Conservation (phyloP, 495 filamentous ascomycete species). For the Acidiella bohemica region DNA sequence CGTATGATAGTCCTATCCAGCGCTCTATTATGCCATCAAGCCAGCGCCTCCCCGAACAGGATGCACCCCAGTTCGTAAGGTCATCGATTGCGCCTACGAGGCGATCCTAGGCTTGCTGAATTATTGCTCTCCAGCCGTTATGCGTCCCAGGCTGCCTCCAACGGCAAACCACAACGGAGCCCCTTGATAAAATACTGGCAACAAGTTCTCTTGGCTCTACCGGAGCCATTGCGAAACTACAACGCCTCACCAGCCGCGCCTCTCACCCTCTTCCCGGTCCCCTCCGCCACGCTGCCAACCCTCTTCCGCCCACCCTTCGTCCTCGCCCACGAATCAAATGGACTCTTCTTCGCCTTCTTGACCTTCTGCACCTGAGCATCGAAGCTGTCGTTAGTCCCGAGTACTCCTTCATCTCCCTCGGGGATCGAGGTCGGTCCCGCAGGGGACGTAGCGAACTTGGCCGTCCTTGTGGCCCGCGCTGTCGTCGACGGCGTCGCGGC, state of each 20-base stretch:
- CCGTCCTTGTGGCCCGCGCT: slow-evolving; percentile 4
- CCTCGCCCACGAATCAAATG: slow-evolving; percentile 20
- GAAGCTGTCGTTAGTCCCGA: not conserved
- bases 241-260: slow-evolving; percentile 1
- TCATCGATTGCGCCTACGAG: too few relatives aligned
- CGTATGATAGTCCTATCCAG: too few relatives aligned
- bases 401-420: slow-evolving; percentile 5
- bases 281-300: slow-evolving; percentile 6
- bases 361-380: not conserved
- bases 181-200: too few relatives aligned
- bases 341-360: slow-evolving; percentile 11
- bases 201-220: too few relatives aligned
- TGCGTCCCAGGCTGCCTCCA: too few relatives aligned
- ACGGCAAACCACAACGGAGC: too few relatives aligned
- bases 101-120: too few relatives aligned
- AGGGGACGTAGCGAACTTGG: not conserved
- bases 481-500: slow-evolving; percentile 10
- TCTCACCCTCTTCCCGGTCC: slow-evolving; percentile 15
- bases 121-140: too few relatives aligned
- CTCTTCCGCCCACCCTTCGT: slow-evolving; percentile 17
- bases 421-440: not conserved
- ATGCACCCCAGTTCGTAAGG: too few relatives aligned
- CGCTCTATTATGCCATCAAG: too few relatives aligned
- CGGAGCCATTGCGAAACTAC: too few relatives aligned
- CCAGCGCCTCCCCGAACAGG: too few relatives aligned